These are phyloP conservation scores for Boletus bicolor DNA, from an alignment of 768 basidiomycete genomes.

Conservation along the genomic window DNA sequence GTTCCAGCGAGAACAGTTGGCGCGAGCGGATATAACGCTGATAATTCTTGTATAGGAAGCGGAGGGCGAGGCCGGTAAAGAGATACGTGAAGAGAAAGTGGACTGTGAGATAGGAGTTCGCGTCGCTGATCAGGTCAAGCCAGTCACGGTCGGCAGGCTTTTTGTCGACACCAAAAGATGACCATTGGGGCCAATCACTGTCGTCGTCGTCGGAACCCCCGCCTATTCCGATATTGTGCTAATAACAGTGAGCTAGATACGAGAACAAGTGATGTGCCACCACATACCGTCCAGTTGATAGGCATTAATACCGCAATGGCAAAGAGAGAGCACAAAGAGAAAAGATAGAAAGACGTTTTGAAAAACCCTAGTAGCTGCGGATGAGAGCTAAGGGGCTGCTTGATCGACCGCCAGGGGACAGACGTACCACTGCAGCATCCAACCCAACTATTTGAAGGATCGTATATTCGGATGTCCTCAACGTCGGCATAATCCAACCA, in stretches of 20 bases:
- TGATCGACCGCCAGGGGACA: neutral
- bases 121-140: constrained; percentile 88
- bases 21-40: constrained; percentile 83
- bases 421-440: constrained; percentile 90
- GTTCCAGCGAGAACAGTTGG: constrained; percentile 90
- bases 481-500: constrained; percentile 94
- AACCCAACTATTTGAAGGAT: constrained; percentile 95
- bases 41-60: constrained; percentile 87
- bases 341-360: constrained; percentile 92
- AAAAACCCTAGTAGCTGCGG: constrained; percentile 89
- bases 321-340: constrained; percentile 80
- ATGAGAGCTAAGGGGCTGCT: neutral
- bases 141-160: constrained; percentile 50
- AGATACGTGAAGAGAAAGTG: constrained; percentile 94
- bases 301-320: constrained; percentile 90
- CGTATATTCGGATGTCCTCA: constrained; percentile 86
- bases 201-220: constrained; percentile 43
- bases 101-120: constrained; percentile 82
- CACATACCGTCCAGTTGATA: constrained; percentile 82
- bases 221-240: constrained; percentile 74
- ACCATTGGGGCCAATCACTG: constrained; percentile 45
- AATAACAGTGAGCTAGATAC: neutral
- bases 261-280: neutral
- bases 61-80: constrained; percentile 84
- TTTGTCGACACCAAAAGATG: constrained; percentile 22